Conservation (phyloP, 768 basidiomycete genomes). For the Mycena leptocephala region DNA sequence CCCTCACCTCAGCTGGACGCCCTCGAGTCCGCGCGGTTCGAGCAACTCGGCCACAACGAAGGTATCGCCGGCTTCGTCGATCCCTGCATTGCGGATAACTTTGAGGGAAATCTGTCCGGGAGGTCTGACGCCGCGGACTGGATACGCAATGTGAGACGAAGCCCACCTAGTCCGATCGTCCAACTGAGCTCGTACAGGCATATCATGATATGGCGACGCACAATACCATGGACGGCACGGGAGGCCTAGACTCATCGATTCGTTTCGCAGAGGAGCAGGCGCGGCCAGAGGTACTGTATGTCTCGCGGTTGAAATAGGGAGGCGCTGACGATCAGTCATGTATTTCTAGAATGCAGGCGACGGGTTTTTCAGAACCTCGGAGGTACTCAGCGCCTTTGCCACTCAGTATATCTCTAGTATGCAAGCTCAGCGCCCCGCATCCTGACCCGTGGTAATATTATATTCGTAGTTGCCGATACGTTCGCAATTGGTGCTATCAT, state of each 20-base stretch:
- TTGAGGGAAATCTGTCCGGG: background rate
- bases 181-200: background rate
- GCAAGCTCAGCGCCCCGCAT: background rate
- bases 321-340: background rate
- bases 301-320: background rate
- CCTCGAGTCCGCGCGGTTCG: background rate
- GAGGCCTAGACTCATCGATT: background rate
- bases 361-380: background rate
- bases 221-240: background rate
- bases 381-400: background rate
- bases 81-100: background rate
- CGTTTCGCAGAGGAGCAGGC: background rate
- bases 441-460: background rate
- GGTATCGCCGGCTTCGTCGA: background rate
- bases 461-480: slow-evolving; percentile 2
- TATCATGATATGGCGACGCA: background rate
- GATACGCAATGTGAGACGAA: background rate
- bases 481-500: slow-evolving; percentile 1
- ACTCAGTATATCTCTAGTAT: background rate
- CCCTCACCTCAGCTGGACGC: background rate
- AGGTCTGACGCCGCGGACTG: background rate
- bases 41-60: background rate
- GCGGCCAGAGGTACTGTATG: background rate
- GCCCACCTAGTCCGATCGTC: background rate
- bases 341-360: background rate